Base-by-base conservation (phyloP, 306 rosid genomes). In the Vigna trinervia region DNA sequence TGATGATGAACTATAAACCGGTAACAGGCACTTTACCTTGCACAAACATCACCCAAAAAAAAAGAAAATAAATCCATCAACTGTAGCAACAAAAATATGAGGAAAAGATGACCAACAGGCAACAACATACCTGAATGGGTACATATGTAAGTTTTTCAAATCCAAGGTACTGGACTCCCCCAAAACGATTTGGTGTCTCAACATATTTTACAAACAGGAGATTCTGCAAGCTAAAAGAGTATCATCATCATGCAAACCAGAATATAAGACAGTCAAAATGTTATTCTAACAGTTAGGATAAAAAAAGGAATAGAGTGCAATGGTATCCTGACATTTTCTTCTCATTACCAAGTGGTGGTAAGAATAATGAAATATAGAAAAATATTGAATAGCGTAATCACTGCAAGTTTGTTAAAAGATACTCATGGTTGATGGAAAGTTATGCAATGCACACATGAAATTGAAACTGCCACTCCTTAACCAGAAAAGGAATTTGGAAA, bases 101-200 rank as follows among this genome's bases (percentile, higher is more conserved):
- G 28, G 41, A 17, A 43, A 62, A 66, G 41, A 59, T 70, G 48
- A 80, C 67, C 56, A 19, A 17, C 15, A n/a, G 74, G 71, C 32
- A 14, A 9, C 12, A 10, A 82, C 80, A 74, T 87, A 89, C 99
- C 97, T 90, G 97, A 76, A 92, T 89, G 58, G 99, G 99, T 30
- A 90, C 93, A 75, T 83, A 90, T 39, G 99, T 90, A 75, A 95
- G 97, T 46, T 90, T 92, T 85, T 92, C 97, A 80, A 95, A 95
- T 75, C 97, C 97, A 20, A 92, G 89, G 82, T 90, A 95, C 34
- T 78, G 79, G 26, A 72, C 62, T 38, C 99, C 99, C 77, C 99
- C 99, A 81, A 88, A 95, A 73, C 87, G 95, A 78, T 91, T 88
- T 43, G 96, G 92, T 45, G 97, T 95, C 76, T 87, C 78, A 6